Evolutionary conservation across 2,329 filamentous ascomycete genomes (phyloP), one percentile per base, ranked within the genome.

Genomic region (Aspergillus terreus): DNA sequence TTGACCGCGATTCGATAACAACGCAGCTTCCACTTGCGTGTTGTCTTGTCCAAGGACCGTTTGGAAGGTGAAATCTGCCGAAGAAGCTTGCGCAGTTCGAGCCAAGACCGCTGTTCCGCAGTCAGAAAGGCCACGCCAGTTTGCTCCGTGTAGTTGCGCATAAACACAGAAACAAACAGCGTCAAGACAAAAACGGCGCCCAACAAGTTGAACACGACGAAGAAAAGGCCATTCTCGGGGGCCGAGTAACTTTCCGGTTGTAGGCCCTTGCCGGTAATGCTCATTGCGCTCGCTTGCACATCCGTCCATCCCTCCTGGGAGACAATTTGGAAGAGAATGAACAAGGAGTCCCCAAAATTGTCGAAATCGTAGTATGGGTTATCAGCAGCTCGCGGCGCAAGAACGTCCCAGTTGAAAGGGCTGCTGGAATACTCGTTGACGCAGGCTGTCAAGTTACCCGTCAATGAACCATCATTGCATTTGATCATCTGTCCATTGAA

Each of bases 91-190:
- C 94, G 83, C 60, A 99, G 73, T 70, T 99, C 94, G 12, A 99
- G 82, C 94, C 94, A 99, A 0, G 92, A 96, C 61, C 94, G 86
- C 69, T 99, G 94, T 63, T 99, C 94, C 0, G 92, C 87, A 1
- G 94, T 99, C 62, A 99, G 76, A 68, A 92, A 99, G 2, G 94
- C 94, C 41, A 99, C 94, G 1, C 94, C 94, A 0, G 94, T 99
- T 72, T 97, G 92, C 72, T 99, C 94, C 0, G 94, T 99, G 72
- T 99, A 99, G 70, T 96, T 99, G 55, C 94, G 90, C 94, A 99
- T 99, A 71, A 99, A 99, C 55, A 99, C 94, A 51, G 94, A 97
- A 44, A 99, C 95, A 71, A 99, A 99, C 66, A 99, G 77, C 1
- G 94, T 99, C 66, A 99, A 80, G 55, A 99, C 88, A 73, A 99